Conservation (phyloP, 2,329 filamentous ascomycete genomes). For the Leptographium procerum region DNA sequence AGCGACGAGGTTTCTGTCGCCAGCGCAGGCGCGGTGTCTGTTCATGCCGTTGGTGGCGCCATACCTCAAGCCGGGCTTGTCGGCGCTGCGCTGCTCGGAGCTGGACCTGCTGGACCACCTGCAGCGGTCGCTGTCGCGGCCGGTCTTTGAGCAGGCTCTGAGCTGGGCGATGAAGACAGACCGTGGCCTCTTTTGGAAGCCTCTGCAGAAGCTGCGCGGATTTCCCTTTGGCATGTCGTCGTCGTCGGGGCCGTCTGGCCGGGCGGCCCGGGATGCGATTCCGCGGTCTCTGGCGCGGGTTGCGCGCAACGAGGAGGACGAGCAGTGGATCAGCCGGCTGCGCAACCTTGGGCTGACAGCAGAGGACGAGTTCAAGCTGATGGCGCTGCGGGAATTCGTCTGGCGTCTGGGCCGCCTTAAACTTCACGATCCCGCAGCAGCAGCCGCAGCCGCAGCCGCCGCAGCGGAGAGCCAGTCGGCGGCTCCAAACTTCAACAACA, state of each 20-base stretch:
- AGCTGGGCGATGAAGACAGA: slow-evolving; percentile 78
- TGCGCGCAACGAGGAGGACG: slow-evolving; percentile 79
- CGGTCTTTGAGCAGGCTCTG: slow-evolving; percentile 74
- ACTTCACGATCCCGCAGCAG: slow-evolving; percentile 34
- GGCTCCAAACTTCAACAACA: slow-evolving; percentile 45
- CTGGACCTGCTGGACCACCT: slow-evolving; percentile 66
- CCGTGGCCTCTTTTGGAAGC: slow-evolving; percentile 78
- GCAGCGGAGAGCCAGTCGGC: slow-evolving; percentile 6
- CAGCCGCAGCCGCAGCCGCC: slow-evolving; percentile 3
- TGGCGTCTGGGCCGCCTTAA: slow-evolving; percentile 73
- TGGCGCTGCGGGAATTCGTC: slow-evolving; percentile 80
- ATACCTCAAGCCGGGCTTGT: slow-evolving; percentile 62
- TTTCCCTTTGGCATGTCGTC: slow-evolving; percentile 55
- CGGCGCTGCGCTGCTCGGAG: slow-evolving; percentile 47
- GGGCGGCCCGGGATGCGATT: slow-evolving; percentile 37
- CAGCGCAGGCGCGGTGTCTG: slow-evolving; percentile 74
- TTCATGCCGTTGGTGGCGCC: slow-evolving; percentile 68
- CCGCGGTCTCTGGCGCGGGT: slow-evolving; percentile 49
- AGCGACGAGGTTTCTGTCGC: slow-evolving; percentile 61
- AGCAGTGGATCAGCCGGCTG: slow-evolving; percentile 79
- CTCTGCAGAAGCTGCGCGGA: slow-evolving; percentile 54
- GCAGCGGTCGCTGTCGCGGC: slow-evolving; percentile 67
- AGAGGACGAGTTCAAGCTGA: slow-evolving; percentile 83
- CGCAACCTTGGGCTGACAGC: slow-evolving; percentile 68
- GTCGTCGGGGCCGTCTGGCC: slow-evolving; percentile 36